Base-by-base conservation (phyloP, 768 basidiomycete species). In the Sporobolomyces roseus region DNA sequence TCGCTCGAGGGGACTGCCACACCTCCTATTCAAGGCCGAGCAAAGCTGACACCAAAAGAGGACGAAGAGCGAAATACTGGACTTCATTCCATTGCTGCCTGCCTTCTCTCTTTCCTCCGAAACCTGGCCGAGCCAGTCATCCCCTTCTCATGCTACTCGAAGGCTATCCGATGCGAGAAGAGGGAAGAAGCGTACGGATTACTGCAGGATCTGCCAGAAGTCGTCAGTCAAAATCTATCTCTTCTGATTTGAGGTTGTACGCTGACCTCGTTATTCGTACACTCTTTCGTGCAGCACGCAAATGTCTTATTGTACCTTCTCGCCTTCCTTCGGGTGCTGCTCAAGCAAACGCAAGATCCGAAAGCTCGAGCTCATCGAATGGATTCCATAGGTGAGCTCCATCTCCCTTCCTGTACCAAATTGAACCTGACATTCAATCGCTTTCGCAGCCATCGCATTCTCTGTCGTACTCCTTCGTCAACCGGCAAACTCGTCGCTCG, bases 381-480 rank as follows among this genome's bases (percentile, higher is more conserved):
- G 25, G 46, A 63, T 30, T 58, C 63, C 4, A 45, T 71, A 21
- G 70, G 70, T 71, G 41, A 45, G 66, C 49, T 12, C 7, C 3
- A 21, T 0, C 13, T 25, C 33, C 7, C 35, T 21, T 19, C 41
- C 0, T 16, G 0, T n/a, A n/a, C 4, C 16, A 41, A 41, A n/a
- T n/a, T n/a, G 10, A 41, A 41, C 38, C 17, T 41, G 38, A 9
- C 17, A 9, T 41, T 41, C 38, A 41, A 25, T n/a, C 3, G 8
- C 6, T 16, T 36, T 38, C 14, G 9, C 19, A 17, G 46, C 35
- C 0, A 21, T 36, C 36, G 52, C 35, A 6, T 72, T 72, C 61
- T 68, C 66, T 1, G 6, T 60, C 30, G 71, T 72, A 65, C 61
- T 68, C 66, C 5, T 13, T 60, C 36, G 71, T 68, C 46, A 60